Conservation (phyloP, 1,284 basidiomycete genomes). For the Stygiomarasmius scandens region DNA sequence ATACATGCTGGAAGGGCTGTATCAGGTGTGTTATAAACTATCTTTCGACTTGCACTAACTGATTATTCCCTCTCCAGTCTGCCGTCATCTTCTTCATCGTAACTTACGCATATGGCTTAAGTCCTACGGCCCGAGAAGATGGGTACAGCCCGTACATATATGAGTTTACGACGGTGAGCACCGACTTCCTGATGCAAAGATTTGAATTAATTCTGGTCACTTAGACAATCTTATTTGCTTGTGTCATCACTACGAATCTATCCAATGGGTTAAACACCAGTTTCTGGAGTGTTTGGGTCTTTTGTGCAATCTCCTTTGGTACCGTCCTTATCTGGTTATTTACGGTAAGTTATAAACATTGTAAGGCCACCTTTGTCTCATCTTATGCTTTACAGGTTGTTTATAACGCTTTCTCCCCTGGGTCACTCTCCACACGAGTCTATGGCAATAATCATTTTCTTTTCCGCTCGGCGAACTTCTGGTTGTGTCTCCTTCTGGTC, state of each 20-base stretch:
- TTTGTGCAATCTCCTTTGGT: slow-evolving; percentile 83
- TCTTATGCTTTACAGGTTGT: slow-evolving; percentile 56
- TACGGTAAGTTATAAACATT: slow-evolving; percentile 60
- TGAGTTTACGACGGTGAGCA: slow-evolving; percentile 82
- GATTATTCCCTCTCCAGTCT: slow-evolving; percentile 52
- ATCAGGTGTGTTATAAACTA: slow-evolving; percentile 63
- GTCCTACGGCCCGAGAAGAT: slow-evolving; percentile 75
- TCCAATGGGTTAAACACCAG: slow-evolving; percentile 91
- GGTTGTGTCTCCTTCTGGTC: slow-evolving; percentile 79
- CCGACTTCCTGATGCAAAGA: neutral
- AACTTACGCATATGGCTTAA: slow-evolving; percentile 79
- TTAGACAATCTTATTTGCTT: slow-evolving; percentile 85
- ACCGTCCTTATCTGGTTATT: slow-evolving; percentile 76
- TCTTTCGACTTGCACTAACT: neutral
- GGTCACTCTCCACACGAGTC: slow-evolving; percentile 69
- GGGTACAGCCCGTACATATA: slow-evolving; percentile 82
- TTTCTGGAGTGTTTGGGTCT: slow-evolving; percentile 94
- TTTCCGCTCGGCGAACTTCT: slow-evolving; percentile 89
- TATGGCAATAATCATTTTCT: slow-evolving; percentile 83
- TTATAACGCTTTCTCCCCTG: slow-evolving; percentile 79
- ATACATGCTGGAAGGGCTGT: slow-evolving; percentile 89
- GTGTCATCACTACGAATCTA: slow-evolving; percentile 82
- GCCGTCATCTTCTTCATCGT: slow-evolving; percentile 91
- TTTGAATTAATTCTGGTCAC: slow-evolving; percentile 3
- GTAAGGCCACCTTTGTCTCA: too few relatives aligned